Percentiles rank a stretch among this genome's conserved stretches.
Evolutionary conservation across 257 asterid genomes (phyloP).

Genomic region (Solanum etuberosum): DNA sequence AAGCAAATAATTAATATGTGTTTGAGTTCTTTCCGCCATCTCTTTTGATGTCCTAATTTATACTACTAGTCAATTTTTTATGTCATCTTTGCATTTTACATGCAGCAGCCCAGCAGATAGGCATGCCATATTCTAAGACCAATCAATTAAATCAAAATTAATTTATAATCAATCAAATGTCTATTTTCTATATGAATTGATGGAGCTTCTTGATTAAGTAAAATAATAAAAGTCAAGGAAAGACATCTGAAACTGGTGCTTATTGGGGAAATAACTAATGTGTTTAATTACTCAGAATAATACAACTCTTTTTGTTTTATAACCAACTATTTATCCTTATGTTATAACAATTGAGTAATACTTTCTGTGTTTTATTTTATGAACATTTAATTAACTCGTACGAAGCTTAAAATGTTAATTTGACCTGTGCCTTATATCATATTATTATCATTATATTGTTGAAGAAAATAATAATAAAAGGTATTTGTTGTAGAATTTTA

Average conservation of each 20-base stretch:
- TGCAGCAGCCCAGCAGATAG: slow-evolving; percentile 1
- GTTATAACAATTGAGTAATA: not conserved
- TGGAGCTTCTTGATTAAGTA: not conserved
- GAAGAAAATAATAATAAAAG: not conserved
- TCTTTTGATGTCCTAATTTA: not conserved
- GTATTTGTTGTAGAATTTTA: not conserved
- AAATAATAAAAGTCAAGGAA: not conserved
- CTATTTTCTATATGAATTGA: not conserved
- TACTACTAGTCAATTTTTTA: not conserved
- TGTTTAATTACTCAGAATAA: not conserved
- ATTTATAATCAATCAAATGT: not conserved
- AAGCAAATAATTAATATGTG: not conserved
- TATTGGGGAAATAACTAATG: not conserved
- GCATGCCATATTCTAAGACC: not conserved
- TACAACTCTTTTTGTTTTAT: not conserved
- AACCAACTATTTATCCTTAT: not conserved
- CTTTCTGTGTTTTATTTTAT: not conserved
- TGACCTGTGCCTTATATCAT: not conserved
- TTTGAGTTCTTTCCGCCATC: not conserved
- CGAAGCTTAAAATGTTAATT: not conserved
- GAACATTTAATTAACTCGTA: not conserved
- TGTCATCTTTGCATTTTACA: not conserved
- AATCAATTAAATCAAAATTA: not conserved
- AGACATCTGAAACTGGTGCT: not conserved
- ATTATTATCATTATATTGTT: not conserved